These are phyloP conservation scores for Verbascum thapsus DNA, from an alignment of 257 asterid species.

Conservation along the genomic window DNA sequence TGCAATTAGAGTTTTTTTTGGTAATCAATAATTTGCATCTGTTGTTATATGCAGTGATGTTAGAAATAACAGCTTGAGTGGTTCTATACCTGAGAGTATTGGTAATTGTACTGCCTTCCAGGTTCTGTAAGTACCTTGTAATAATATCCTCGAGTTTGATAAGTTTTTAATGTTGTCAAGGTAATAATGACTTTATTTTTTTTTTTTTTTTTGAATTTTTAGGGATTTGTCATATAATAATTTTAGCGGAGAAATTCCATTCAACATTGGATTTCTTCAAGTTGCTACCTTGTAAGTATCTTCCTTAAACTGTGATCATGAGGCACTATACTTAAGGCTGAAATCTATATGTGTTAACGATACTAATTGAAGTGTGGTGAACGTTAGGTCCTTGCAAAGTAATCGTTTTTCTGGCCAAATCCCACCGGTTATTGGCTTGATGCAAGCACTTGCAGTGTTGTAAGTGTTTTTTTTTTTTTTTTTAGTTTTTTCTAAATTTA, in stretches of 20 bases:
- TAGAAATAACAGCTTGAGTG: conserved; percentile 88
- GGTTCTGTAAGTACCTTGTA: conserved; percentile 88
- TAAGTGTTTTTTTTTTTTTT: conserved; percentile 36
- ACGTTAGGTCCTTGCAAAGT: conserved; percentile 52
- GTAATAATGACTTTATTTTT: conserved; percentile 1
- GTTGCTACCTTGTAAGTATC: conserved; percentile 91
- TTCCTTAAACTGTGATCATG: not conserved
- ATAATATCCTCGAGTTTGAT: not conserved
- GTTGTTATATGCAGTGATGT: conserved; percentile 74
- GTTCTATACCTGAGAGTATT: conserved; percentile 74
- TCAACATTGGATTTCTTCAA: conserved; percentile 96
- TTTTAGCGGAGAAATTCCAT: conserved; percentile 81
- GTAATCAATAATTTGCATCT: conserved; percentile 1
- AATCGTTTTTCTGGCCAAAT: conserved; percentile 73
- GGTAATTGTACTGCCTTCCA: conserved; percentile 98
- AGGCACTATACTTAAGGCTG: not conserved
- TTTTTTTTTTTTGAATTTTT: conserved; percentile 18
- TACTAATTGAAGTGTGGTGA: conserved; percentile 3
- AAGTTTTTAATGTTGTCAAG: not conserved
- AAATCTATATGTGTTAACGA: not conserved
- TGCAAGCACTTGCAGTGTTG: conserved; percentile 99
- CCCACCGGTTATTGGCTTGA: conserved; percentile 88
- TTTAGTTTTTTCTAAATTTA: too few species aligned
- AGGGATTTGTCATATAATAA: conserved; percentile 95
- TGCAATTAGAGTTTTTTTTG: not conserved